Evolutionary conservation across 306 rosid species (phyloP), one percentile per base, ranked within the genome.

Genomic region (Ormosia emarginata): DNA sequence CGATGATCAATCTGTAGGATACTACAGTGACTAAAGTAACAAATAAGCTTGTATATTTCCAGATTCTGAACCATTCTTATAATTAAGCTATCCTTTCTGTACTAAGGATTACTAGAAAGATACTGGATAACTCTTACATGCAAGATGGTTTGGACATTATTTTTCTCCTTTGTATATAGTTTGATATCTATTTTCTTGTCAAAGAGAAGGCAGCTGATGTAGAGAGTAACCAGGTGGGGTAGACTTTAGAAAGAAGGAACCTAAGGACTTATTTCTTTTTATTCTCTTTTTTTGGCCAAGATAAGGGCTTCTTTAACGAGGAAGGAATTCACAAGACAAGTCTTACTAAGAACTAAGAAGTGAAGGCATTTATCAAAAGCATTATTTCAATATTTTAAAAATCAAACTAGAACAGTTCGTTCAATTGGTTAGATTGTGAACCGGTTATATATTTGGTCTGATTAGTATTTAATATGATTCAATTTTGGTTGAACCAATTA

Each of bases 11-110:
- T 46, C 82, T 47, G 84, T 77, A 2, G 91, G 86, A 67, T 79
- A 74, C 34, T 82, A 85, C 56, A 71, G 77, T 11, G 89, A 89
- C 7, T 90, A 67, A 47, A 86, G 77, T 24, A 87, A 82, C 30
- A 67, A 78, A 74, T 61, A 71, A 67, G 74, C 64, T 41, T 66
- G 79, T 78, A 63, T 63, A 33, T 78, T 67, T 78, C 15, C 72
- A 40, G 77, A 44, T 47, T 76, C 57, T 6, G 29, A 66, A 71
- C 56, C 73, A 57, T 63, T 66, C 44, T 47, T 30, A 6, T 18
- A 56, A 34, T 14, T 75, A 37, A 40, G 75, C 69, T 69, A 34
- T 63, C 34, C 56, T 76, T 52, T 80, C 75, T 71, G 86, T 63
- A 71, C n/a, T 12, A 53, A 50, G 53, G 71, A 61, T 49, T 71